Evolutionary conservation across 768 basidiomycete species (phyloP).

Genomic region (Trametes punicea): DNA sequence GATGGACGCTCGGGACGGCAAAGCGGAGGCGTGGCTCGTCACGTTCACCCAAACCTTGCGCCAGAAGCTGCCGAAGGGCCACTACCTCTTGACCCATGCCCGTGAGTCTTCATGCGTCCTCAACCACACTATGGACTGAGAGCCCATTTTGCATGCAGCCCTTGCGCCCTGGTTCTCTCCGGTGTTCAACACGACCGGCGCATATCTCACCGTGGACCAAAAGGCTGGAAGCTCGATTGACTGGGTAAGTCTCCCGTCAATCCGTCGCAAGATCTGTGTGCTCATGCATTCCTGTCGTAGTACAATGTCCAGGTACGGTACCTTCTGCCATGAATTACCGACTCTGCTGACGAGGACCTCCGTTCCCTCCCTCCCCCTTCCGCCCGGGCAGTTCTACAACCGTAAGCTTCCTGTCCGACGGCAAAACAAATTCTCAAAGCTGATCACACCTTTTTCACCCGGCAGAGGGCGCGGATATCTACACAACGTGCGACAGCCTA

Average conservation of each 20-base stretch:
- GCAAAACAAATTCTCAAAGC: no score
- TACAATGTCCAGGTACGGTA: constrained; percentile 7
- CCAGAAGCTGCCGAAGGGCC: constrained; percentile 22
- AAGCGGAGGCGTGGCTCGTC: constrained; percentile 24
- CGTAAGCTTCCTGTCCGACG: background rate
- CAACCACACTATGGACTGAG: background rate
- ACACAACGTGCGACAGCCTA: constrained; percentile 37
- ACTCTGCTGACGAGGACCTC: background rate
- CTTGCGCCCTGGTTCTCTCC: constrained; percentile 22
- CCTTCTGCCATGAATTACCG: no score
- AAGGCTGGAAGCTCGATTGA: constrained; percentile 55
- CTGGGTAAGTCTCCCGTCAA: constrained; percentile 38
- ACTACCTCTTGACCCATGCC: constrained; percentile 30
- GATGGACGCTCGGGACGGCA: constrained; percentile 19
- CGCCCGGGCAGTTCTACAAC: constrained; percentile 14
- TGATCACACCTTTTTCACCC: background rate
- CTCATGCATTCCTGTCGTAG: background rate
- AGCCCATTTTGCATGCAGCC: constrained; percentile 14
- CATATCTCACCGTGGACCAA: constrained; percentile 52
- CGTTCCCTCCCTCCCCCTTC: background rate
- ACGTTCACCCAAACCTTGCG: constrained; percentile 24
- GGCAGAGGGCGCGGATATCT: constrained; percentile 24
- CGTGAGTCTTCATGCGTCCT: constrained; percentile 1
- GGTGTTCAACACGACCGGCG: constrained; percentile 37
- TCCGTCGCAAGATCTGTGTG: no score